Base-by-base conservation (phyloP, 768 basidiomycete species). In the Boletus sensibilis region DNA sequence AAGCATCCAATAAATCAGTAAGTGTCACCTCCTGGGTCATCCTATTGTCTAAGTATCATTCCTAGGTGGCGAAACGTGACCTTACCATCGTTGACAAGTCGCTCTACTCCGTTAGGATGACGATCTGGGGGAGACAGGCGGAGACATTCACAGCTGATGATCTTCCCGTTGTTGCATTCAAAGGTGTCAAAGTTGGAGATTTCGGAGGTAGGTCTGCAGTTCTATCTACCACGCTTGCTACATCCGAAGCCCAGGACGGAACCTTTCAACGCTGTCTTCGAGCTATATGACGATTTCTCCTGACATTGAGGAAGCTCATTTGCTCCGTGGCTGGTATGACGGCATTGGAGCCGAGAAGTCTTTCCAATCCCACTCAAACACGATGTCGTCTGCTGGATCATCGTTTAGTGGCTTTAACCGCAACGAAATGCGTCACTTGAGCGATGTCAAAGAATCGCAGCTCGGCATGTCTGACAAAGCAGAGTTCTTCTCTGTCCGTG, bases 121-220 rank as follows among this genome's bases (percentile, higher is more conserved):
- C 96, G 4, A 77, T 98, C 31, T 99, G 96, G 97, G 97, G 96
- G 23, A 93, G 90, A 70, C 90, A 92, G 70, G 96, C 96, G 0
- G 93, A 98, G 69, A 80, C 81, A 39, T 98, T 85, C 69, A 70
- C 72, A n/a, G 74, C 79, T 6, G 76, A 79, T 12, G 78, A 78
- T 47, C 68, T 79, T 48, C 84, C 92, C 10, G 86, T 98, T 31
- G 81, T 95, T 60, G 96, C 96, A 5, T 92, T 95, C 81, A 97
- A 95, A 74, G 89, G 92, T 23, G 92, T 93, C 60, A 92, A 88
- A 70, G 91, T 98, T 39, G 87, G 92, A 27, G 96, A 98, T 61
- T 99, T 88, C 70, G 87, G 88, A 65, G 93, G 93, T 84, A 63
- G 48, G 75, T 55, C 2, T 16, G 35, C 18, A 27, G 12, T 23